These are phyloP conservation scores for Kodamaea neixiangensis DNA, from an alignment of 805 yeast genomes.

Conservation along the genomic window DNA sequence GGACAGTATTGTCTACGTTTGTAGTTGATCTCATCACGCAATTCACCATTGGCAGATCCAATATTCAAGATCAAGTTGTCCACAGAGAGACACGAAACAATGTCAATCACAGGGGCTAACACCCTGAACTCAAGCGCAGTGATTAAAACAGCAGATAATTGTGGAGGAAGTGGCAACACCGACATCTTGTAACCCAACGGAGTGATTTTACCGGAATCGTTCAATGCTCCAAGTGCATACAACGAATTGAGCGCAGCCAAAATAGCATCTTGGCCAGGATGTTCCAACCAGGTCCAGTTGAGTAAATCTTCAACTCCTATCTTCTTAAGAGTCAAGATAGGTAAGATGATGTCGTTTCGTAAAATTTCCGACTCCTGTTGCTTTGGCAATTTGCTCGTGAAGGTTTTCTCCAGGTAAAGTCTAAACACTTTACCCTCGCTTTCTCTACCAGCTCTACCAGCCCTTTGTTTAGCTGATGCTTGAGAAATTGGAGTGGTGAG, in stretches of 20 bases:
- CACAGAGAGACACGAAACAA: slow-evolving; percentile 89
- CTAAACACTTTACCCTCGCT: slow-evolving; percentile 83
- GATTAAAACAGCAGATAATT: slow-evolving; percentile 80
- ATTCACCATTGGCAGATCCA: slow-evolving; percentile 55
- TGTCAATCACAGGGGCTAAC: slow-evolving; percentile 73
- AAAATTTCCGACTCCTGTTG: slow-evolving; percentile 94
- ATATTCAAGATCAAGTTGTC: slow-evolving; percentile 86
- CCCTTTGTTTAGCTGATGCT: slow-evolving; percentile 92
- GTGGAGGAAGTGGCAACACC: slow-evolving; percentile 88
- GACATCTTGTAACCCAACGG: slow-evolving; percentile 84
- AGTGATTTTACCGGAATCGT: slow-evolving; percentile 76
- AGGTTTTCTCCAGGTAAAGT: slow-evolving; percentile 75
- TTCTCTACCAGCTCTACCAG: slow-evolving; percentile 99
- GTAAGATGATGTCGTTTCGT: slow-evolving; percentile 81
- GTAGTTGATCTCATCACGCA: slow-evolving; percentile 82
- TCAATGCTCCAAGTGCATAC: slow-evolving; percentile 75
- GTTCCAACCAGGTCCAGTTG: slow-evolving; percentile 90
- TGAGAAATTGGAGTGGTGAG: slow-evolving; percentile 90
- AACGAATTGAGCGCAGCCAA: slow-evolving; percentile 76
- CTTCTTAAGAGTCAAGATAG: slow-evolving; percentile 79
- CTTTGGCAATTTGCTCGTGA: slow-evolving; percentile 52
- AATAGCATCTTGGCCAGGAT: slow-evolving; percentile 80
- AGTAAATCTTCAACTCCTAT: slow-evolving; percentile 81
- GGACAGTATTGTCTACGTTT: slow-evolving; percentile 68
- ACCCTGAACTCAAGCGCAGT: slow-evolving; percentile 63